phyloP scores from a whole-genome alignment of 2,329 filamentous ascomycete species.

The Aspergillus proliferans region DNA sequence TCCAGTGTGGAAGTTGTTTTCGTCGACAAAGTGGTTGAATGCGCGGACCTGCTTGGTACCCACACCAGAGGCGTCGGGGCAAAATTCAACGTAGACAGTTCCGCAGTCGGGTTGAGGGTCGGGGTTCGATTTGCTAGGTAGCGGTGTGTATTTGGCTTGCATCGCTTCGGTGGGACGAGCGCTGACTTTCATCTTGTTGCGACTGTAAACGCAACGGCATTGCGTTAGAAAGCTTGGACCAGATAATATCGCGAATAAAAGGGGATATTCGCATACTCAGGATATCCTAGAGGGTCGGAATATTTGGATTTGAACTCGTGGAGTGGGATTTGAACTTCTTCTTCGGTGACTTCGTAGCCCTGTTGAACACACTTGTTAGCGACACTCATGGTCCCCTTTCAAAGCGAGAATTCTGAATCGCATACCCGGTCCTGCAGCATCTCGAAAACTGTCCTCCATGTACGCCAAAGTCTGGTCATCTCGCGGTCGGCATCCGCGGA shows the following conservation, averaged over 20 bases:
- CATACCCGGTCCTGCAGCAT: slow-evolving; percentile 87
- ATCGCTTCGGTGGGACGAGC: slow-evolving; percentile 77
- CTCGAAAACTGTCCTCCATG: slow-evolving; percentile 87
- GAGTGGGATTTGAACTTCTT: slow-evolving; percentile 80
- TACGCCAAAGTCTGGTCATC: slow-evolving; percentile 75
- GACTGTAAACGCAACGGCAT: slow-evolving; percentile 47
- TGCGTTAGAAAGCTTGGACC: slow-evolving; percentile 10
- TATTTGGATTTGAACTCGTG: slow-evolving; percentile 72
- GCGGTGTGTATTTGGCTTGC: slow-evolving; percentile 74
- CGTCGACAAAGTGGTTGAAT: slow-evolving; percentile 75
- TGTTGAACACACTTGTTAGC: slow-evolving; percentile 37
- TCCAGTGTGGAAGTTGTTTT: slow-evolving; percentile 78
- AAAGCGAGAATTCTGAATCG: slow-evolving; percentile 5
- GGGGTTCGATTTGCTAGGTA: slow-evolving; percentile 62
- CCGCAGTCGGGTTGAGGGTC: slow-evolving; percentile 70
- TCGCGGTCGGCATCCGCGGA: slow-evolving; percentile 36
- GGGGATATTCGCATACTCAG: slow-evolving; percentile 57
- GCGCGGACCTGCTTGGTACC: slow-evolving; percentile 88
- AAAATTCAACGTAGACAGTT: slow-evolving; percentile 90
- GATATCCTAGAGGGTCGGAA: slow-evolving; percentile 63
- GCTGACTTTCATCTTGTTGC: slow-evolving; percentile 78
- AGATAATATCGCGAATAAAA: neutral
- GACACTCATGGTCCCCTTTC: slow-evolving; percentile 3
- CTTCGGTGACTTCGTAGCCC: slow-evolving; percentile 89
- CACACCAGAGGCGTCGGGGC: slow-evolving; percentile 63